Conservation (phyloP, 1,139 yeast species). For the Taiozyma sp. region DNA sequence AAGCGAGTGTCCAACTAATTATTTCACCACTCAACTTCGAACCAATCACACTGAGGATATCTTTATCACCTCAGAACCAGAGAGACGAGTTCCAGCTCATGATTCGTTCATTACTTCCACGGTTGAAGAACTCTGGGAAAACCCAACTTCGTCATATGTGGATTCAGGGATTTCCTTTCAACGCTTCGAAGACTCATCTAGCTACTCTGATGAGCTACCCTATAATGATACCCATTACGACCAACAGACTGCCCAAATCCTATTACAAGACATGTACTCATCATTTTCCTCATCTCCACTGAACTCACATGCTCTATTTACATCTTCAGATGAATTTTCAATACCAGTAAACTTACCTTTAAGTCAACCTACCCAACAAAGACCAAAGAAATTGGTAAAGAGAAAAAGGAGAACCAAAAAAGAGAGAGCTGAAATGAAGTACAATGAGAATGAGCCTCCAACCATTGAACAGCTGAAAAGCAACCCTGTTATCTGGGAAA, state of each 20-base stretch:
- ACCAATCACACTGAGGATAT: background rate
- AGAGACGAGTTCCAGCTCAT: background rate
- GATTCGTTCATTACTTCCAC: background rate
- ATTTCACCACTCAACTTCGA: background rate
- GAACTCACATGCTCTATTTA: background rate
- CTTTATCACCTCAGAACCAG: background rate
- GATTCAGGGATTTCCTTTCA: background rate
- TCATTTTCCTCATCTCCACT: background rate
- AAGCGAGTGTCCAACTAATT: background rate
- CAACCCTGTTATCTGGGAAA: conserved; percentile 15
- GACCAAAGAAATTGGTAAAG: background rate
- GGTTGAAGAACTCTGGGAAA: background rate
- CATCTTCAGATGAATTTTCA: background rate
- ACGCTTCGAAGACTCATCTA: background rate
- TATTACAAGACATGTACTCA: background rate
- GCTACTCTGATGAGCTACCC: background rate
- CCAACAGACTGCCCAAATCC: background rate
- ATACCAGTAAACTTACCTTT: background rate
- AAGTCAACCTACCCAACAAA: background rate
- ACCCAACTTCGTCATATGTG: background rate
- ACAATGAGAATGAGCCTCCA: conserved; percentile 3
- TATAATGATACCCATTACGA: background rate
- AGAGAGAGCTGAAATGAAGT: background rate
- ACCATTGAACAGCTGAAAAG: conserved; percentile 10
- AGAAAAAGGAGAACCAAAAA: background rate